Conservation (phyloP, 768 basidiomycete genomes). For the Amanita molliuscula region DNA sequence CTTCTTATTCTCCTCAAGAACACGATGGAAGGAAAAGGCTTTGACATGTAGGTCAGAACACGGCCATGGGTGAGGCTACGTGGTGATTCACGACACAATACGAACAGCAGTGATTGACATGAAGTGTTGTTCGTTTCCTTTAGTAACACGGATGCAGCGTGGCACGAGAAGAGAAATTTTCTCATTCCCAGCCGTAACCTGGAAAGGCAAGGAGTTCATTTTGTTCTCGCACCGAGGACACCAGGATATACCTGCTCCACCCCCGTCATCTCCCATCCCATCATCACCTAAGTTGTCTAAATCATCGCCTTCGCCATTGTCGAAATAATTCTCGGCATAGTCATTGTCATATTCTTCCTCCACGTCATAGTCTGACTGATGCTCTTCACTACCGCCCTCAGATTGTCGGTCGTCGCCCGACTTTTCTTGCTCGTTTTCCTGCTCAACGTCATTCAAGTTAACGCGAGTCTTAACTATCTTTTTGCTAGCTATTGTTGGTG, state of each 20-base stretch:
- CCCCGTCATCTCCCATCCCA: constrained; percentile 58
- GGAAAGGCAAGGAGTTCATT: not conserved
- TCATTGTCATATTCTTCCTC: constrained; percentile 91
- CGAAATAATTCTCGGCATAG: constrained; percentile 86
- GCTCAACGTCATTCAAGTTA: constrained; percentile 59
- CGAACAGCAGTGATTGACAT: not conserved
- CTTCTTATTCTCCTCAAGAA: not conserved
- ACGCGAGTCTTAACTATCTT: constrained; percentile 26
- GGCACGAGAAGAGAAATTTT: not conserved
- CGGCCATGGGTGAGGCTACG: not conserved
- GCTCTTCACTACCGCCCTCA: constrained; percentile 54
- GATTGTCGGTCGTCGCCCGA: constrained; percentile 56
- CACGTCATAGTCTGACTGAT: constrained; percentile 71
- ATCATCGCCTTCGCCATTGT: constrained; percentile 80
- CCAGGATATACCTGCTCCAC: constrained; percentile 22
- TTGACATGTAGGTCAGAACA: not conserved
- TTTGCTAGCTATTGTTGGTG: constrained; percentile 9
- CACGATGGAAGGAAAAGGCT: not conserved
- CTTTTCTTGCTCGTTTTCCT: constrained; percentile 64
- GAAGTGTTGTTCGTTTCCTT: not conserved
- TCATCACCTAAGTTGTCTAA: constrained; percentile 68
- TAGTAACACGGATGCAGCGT: not conserved
- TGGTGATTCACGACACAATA: not conserved
- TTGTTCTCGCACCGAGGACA: not conserved
- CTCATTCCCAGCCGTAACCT: constrained; percentile 6